phyloP scores from a whole-genome alignment of 768 basidiomycete genomes.

The button mushroom (Agaricus bisporus) region DNA sequence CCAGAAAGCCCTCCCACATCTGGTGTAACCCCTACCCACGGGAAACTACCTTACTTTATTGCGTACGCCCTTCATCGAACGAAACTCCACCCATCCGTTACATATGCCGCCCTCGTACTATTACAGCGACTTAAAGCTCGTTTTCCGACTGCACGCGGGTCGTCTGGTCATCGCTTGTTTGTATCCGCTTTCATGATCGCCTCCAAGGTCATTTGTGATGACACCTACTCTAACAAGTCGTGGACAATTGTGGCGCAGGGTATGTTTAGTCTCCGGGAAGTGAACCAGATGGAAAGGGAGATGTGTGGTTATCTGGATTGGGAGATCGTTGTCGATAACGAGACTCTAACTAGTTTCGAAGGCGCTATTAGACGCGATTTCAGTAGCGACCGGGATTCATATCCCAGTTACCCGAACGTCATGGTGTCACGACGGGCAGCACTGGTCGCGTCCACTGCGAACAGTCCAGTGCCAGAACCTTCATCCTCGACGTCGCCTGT shows the following conservation, averaged over 20 bases:
- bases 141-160: conserved; percentile 88
- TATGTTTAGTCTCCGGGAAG: conserved; percentile 80
- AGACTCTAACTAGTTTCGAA: conserved; percentile 57
- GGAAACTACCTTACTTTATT: conserved; percentile 70
- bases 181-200: conserved; percentile 93
- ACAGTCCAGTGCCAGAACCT: conserved; percentile 36
- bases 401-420: conserved; percentile 57
- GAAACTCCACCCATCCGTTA: conserved; percentile 65
- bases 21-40: conserved; percentile 40
- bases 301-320: conserved; percentile 93
- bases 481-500: conserved; percentile 40
- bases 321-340: conserved; percentile 74
- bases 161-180: conserved; percentile 85
- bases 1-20: conserved; percentile 69
- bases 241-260: conserved; percentile 89
- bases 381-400: conserved; percentile 37
- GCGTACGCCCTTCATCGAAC: conserved; percentile 86
- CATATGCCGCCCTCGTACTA: conserved; percentile 58
- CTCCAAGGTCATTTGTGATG: conserved; percentile 89
- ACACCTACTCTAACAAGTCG: conserved; percentile 90
- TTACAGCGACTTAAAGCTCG: conserved; percentile 83
- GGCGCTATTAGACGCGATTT: conserved; percentile 57
- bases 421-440: conserved; percentile 59
- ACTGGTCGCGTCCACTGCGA: conserved; percentile 31
- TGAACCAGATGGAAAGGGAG: conserved; percentile 96